phyloP scores from a whole-genome alignment of 2,329 filamentous ascomycete genomes.

The Cryphonectria radicalis region DNA sequence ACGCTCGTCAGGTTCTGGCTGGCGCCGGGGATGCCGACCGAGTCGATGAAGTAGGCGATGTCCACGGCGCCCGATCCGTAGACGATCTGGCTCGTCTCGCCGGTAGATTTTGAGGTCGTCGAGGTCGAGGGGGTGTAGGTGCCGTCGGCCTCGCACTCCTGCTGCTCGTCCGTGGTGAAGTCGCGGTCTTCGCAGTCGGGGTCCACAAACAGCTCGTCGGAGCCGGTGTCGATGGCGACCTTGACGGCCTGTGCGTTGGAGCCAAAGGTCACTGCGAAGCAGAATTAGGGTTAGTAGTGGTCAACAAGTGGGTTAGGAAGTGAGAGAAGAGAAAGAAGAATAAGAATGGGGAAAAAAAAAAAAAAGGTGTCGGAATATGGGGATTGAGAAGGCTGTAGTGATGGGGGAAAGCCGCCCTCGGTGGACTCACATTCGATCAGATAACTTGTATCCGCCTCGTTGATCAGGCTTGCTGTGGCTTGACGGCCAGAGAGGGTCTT shows the following conservation, averaged over 20 bases:
- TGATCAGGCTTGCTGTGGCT: constrained; percentile 25
- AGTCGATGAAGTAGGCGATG: constrained; percentile 48
- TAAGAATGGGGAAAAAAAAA: too few relatives aligned
- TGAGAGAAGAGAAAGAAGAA: neutral
- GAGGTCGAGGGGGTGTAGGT: constrained; percentile 45
- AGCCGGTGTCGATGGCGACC: constrained; percentile 58
- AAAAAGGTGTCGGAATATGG: too few relatives aligned
- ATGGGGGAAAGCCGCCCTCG: neutral
- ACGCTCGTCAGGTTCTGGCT: constrained; percentile 49
- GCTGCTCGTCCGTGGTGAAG: constrained; percentile 35
- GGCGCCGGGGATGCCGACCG: constrained; percentile 37
- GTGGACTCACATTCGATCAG: constrained; percentile 22
- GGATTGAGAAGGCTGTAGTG: too few relatives aligned
- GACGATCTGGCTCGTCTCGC: constrained; percentile 40
- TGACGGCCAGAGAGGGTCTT: constrained; percentile 25
- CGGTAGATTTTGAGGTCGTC: constrained; percentile 37
- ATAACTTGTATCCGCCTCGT: constrained; percentile 29
- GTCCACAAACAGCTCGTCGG: constrained; percentile 63
- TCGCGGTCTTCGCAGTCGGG: constrained; percentile 54
- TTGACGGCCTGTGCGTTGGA: constrained; percentile 53
- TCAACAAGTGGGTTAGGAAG: neutral
- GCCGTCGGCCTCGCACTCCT: constrained; percentile 47
- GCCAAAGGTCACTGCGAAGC: constrained; percentile 47
- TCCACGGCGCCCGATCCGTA: constrained; percentile 52
- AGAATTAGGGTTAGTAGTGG: neutral